phyloP scores from a whole-genome alignment of 1,139 yeast genomes.

The Ogataea hybrid region DNA sequence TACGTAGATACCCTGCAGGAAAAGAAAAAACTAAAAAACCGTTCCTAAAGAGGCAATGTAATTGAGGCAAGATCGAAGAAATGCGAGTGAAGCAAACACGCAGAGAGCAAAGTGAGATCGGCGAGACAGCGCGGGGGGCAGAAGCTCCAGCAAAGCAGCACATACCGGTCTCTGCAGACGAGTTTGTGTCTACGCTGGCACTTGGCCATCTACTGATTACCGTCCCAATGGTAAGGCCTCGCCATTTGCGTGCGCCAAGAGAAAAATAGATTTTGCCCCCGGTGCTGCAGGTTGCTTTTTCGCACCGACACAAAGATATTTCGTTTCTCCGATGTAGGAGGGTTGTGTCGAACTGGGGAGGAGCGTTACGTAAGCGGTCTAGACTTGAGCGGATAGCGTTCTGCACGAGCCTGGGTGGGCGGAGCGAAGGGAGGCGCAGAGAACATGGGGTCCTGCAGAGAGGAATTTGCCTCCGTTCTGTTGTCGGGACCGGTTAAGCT shows the following conservation, averaged over 20 bases:
- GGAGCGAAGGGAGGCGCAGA: background rate
- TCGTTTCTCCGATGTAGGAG: background rate
- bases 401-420: constrained; percentile 1
- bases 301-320: background rate
- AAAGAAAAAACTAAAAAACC: background rate
- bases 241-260: no score
- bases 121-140: no score
- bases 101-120: background rate
- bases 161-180: no score
- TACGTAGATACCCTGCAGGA: background rate
- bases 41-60: background rate
- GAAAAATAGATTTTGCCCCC: background rate
- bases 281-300: background rate
- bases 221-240: no score
- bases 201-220: no score
- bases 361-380: constrained; percentile 9
- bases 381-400: constrained; percentile 3
- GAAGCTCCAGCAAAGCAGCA: no score
- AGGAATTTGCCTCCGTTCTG: background rate
- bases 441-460: background rate
- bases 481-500: background rate
- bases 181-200: no score
- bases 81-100: background rate
- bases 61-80: background rate
- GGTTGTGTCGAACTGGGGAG: background rate